Conservation (phyloP, 1,139 yeast genomes). For the Debaryomyces sp. region DNA sequence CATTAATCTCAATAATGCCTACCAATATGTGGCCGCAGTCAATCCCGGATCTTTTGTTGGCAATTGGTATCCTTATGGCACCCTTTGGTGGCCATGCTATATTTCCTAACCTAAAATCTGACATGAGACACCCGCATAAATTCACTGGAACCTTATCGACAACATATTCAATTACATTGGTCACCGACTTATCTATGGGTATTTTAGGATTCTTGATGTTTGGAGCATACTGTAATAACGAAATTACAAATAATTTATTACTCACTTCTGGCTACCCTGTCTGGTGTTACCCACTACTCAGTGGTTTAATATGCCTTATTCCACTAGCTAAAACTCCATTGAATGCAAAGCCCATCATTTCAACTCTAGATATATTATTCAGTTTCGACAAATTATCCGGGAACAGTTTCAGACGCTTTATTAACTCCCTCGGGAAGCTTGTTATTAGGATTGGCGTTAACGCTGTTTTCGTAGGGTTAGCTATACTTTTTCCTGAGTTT, state of each 20-base stretch:
- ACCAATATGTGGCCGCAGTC: conserved; percentile 51
- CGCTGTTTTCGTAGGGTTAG: conserved; percentile 50
- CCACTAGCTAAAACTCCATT: conserved; percentile 90
- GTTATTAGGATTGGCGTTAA: conserved; percentile 50
- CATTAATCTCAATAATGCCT: conserved; percentile 44
- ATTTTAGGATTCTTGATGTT: conserved; percentile 86
- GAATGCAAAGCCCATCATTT: conserved; percentile 82
- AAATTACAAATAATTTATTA: conserved; percentile 77
- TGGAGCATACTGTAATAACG: conserved; percentile 75
- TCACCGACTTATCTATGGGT: conserved; percentile 77
- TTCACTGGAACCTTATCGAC: conserved; percentile 40
- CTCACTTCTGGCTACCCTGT: conserved; percentile 72
- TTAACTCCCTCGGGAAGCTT: conserved; percentile 20
- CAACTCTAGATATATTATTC: conserved; percentile 52
- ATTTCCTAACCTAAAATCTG: conserved; percentile 60
- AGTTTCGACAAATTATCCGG: conserved; percentile 19
- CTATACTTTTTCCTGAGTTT: conserved; percentile 60
- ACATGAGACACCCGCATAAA: conserved; percentile 57
- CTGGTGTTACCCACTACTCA: conserved; percentile 63
- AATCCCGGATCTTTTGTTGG: conserved; percentile 42
- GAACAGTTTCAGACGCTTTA: conserved; percentile 12
- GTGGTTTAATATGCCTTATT: conserved; percentile 73
- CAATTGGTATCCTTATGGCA: conserved; percentile 60
- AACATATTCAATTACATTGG: conserved; percentile 64
- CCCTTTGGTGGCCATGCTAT: conserved; percentile 69